Percentiles rank a stretch among this genome's conserved stretches.
phyloP scores from a whole-genome alignment of 2,329 filamentous ascomycete genomes.

The Juglanconis oblonga region DNA sequence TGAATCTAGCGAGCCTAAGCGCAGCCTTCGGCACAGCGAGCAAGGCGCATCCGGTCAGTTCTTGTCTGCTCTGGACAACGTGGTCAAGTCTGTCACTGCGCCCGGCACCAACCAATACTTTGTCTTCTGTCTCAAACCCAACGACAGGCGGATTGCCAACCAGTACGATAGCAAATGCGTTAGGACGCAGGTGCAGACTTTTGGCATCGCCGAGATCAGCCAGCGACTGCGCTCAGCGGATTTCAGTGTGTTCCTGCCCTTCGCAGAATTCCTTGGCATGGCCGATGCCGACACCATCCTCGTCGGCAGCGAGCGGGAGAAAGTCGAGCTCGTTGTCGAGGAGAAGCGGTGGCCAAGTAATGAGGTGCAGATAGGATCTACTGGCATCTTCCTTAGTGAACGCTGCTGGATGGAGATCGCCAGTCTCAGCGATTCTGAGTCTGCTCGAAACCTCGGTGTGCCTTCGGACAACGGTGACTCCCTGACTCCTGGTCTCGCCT shows the following conservation, averaged over 20 bases:
- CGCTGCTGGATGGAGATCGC: conserved; percentile 91
- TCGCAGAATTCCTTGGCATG: conserved; percentile 89
- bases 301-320: conserved; percentile 89
- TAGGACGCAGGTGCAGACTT: conserved; percentile 86
- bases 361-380: conserved; percentile 85
- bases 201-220: conserved; percentile 96
- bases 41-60: conserved; percentile 94
- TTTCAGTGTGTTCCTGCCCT: conserved; percentile 93
- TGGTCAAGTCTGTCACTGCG: conserved; percentile 80
- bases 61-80: conserved; percentile 81
- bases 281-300: conserved; percentile 80
- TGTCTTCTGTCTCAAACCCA: conserved; percentile 95
- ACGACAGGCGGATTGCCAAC: conserved; percentile 94
- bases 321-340: conserved; percentile 86
- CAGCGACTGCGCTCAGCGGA: conserved; percentile 89
- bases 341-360: conserved; percentile 90
- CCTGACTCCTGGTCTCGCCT: conserved; percentile 43
- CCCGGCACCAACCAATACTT: conserved; percentile 91
- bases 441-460: conserved; percentile 46
- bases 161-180: conserved; percentile 99
- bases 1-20: conserved; percentile 35
- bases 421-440: conserved; percentile 63
- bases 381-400: conserved; percentile 93
- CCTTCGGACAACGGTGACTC: conserved; percentile 63
- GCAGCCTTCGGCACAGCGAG: conserved; percentile 48